Percentiles rank a stretch among this genome's conserved stretches.
Evolutionary conservation across 345 rosid species (phyloP).

Genomic region (Eucalyptus brandiana): DNA sequence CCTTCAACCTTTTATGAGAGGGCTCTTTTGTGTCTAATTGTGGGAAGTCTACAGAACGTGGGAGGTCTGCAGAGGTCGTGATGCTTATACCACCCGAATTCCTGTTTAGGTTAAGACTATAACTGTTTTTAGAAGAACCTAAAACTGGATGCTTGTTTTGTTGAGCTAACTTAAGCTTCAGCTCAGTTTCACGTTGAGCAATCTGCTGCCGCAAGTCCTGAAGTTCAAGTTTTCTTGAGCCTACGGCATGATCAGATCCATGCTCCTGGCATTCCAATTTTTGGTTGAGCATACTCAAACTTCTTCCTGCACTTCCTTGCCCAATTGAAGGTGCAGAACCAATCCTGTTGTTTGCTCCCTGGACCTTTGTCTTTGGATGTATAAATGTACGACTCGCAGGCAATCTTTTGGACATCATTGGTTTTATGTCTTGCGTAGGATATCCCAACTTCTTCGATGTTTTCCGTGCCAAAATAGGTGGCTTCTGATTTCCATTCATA

Average conservation of each 20-base stretch:
- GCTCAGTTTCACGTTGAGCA: slow-evolving; percentile 73
- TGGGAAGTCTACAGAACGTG: slow-evolving; percentile 17
- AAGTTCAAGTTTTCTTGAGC: slow-evolving; percentile 36
- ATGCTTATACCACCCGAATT: slow-evolving; percentile 7
- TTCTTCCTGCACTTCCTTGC: slow-evolving; percentile 26
- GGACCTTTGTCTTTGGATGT: slow-evolving; percentile 16
- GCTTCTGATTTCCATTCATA: slow-evolving; percentile 11
- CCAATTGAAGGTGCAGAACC: slow-evolving; percentile 8
- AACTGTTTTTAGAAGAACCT: slow-evolving; percentile 5
- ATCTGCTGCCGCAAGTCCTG: slow-evolving; percentile 88
- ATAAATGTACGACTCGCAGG: slow-evolving; percentile 23
- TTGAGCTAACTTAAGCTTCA: slow-evolving; percentile 59
- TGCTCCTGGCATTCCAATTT: slow-evolving; percentile 26
- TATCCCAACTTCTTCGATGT: slow-evolving; percentile 16
- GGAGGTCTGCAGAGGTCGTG: slow-evolving; percentile 10
- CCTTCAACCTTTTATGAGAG: slow-evolving; percentile 59
- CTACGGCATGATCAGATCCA: slow-evolving; percentile 24
- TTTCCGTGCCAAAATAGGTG: slow-evolving; percentile 7
- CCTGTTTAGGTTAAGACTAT: slow-evolving; percentile 4
- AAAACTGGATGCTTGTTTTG: slow-evolving; percentile 39
- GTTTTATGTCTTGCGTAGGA: slow-evolving; percentile 14
- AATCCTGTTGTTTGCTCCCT: slow-evolving; percentile 19
- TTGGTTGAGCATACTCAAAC: slow-evolving; percentile 13
- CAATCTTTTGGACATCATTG: slow-evolving; percentile 24
- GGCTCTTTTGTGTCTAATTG: slow-evolving; percentile 35